Conservation (phyloP, 306 rosid species). For the Gastrolobium villosum region DNA sequence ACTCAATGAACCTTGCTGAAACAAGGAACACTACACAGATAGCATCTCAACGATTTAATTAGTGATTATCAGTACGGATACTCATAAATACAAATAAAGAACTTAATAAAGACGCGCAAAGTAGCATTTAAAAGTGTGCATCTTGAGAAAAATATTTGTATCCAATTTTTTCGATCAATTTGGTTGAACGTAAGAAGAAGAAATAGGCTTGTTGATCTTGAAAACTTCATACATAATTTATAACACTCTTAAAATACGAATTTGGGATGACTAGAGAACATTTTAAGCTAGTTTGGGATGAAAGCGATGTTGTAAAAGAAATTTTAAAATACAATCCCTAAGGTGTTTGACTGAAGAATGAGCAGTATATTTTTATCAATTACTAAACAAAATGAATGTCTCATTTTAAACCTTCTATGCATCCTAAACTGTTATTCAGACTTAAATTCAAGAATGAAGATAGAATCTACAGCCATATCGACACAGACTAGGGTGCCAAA, state of each 20-base stretch:
- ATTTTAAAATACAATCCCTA: background rate
- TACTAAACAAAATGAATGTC: background rate
- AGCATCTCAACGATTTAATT: background rate
- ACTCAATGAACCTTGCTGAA: conserved; percentile 11
- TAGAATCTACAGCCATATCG: background rate
- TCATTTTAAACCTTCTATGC: background rate
- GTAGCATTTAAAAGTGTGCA: background rate
- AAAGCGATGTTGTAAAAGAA: background rate
- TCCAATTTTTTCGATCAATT: background rate
- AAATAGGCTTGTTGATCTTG: background rate
- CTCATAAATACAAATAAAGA: background rate
- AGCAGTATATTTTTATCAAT: background rate
- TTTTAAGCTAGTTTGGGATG: no score
- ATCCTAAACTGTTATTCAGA: background rate
- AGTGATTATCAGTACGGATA: background rate
- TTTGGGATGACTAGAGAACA: background rate
- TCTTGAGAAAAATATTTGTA: background rate
- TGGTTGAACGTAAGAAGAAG: background rate
- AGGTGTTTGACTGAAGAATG: background rate
- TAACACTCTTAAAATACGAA: background rate
- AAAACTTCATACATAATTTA: background rate
- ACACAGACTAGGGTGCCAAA: background rate
- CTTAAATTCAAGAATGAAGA: background rate
- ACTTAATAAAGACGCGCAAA: background rate
- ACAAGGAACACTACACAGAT: background rate